A percentile compares a stretch with the other conserved stretches of the same genome.
Evolutionary conservation across 2,329 filamentous ascomycete species (phyloP).

Genomic region (Alternaria sp.): DNA sequence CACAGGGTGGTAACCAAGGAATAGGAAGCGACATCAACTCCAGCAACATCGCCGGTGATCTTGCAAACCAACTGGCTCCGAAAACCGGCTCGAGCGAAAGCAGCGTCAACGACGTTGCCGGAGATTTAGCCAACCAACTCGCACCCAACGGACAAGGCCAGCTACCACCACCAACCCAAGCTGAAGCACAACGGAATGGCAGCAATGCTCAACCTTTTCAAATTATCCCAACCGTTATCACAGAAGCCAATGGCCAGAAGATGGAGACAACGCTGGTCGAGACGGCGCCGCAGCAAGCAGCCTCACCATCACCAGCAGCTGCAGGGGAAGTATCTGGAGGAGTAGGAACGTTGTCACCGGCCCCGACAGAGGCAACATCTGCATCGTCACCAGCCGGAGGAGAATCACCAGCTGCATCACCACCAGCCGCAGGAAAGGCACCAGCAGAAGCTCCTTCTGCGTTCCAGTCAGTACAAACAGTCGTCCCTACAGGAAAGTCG

Average conservation of each 20-base stretch:
- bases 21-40: constrained; percentile 14
- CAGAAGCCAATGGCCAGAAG: constrained; percentile 19
- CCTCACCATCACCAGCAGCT: constrained; percentile 8
- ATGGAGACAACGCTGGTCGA: constrained; percentile 18
- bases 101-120: constrained; percentile 13
- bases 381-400: background rate
- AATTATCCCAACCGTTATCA: constrained; percentile 18
- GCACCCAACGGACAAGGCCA: constrained; percentile 17
- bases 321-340: constrained; percentile 1
- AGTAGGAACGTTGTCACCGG: background rate
- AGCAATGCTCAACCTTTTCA: constrained; percentile 17
- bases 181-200: constrained; percentile 2
- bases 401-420: background rate
- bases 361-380: background rate
- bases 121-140: constrained; percentile 19
- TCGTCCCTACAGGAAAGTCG: constrained; percentile 9
- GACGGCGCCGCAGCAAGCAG: constrained; percentile 17
- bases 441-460: background rate
- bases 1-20: background rate
- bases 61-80: constrained; percentile 16
- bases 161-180: constrained; percentile 7
- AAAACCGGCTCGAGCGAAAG: constrained; percentile 1
- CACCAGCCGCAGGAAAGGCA: background rate
- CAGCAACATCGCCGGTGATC: constrained; percentile 7
- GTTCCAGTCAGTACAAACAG: constrained; percentile 6